Base-by-base conservation (phyloP, 2,329 filamentous ascomycete genomes). In the Penicillium griseofulvum region DNA sequence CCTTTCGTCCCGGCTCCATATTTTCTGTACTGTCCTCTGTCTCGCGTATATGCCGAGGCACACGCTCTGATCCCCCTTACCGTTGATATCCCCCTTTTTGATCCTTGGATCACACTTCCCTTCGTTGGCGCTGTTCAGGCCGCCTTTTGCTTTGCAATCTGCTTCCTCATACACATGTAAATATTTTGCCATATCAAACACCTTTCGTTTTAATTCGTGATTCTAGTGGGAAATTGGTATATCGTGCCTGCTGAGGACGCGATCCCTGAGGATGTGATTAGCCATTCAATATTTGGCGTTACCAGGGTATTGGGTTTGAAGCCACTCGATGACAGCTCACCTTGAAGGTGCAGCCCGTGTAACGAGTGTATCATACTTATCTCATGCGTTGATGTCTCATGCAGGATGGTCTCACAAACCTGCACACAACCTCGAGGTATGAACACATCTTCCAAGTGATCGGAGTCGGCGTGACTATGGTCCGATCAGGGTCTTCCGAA, bases 41-140 rank as follows among this genome's bases (percentile, higher is more conserved):
- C 41, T 46, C 24, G 9, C 2, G 12, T 29, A 16, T 37, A 33
- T 16, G 28, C 22, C 29, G 38, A 38, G 29, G 17, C 29, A 12
- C 38, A 37, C 14, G 8, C 49, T 48, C 42, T 19, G 36, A 11
- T 37, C 52, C 22, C 19, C 24, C 1, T 17, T 56, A 53, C 16
- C 53, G 37, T 56, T 53, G 44, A 56, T 56, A 56, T 56, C 54
- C 54, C 42, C 49, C 8, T 7, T 48, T 47, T 51, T 28, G 52
- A 29, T 51, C 48, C 12, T 19, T 17, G n/a, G 38, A 6, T 38
- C 37, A 37, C 26, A 26, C 4, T 51, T 37, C 22, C 37, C 12
- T 52, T 47, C 49, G 29, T 56, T 48, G 49, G 49, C 49, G 49
- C 42, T 49, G 28, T 52, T 42, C 22, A 19, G n/a, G 29, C 8